Conservation (phyloP, 192 early-diverging fungal species). For the Coemansia sp. region DNA sequence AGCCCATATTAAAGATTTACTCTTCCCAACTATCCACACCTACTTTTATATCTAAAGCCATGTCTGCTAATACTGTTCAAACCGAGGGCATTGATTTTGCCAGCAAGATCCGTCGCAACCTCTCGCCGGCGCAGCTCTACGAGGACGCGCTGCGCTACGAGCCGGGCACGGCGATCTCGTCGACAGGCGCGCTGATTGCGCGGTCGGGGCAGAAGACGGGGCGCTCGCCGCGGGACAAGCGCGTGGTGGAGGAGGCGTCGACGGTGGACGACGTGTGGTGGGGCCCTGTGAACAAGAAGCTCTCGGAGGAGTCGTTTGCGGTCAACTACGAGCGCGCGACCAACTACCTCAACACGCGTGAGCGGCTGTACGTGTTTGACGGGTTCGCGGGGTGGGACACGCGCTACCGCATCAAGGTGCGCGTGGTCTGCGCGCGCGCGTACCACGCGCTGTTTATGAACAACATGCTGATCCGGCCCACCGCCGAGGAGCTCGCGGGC, state of each 20-base stretch:
- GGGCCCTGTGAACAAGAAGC: slow-evolving; percentile 96
- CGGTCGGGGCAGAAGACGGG: slow-evolving; percentile 92
- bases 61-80: slow-evolving; percentile 22
- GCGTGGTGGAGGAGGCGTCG: slow-evolving; percentile 88
- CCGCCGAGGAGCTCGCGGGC: slow-evolving; percentile 80
- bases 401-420: slow-evolving; percentile 97
- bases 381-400: slow-evolving; percentile 98
- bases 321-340: slow-evolving; percentile 94
- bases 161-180: slow-evolving; percentile 79
- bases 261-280: slow-evolving; percentile 95
- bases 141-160: slow-evolving; percentile 91
- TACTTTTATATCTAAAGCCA: background rate
- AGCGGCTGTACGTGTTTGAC: slow-evolving; percentile 93
- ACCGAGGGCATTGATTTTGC: slow-evolving; percentile 49
- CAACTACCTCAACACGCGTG: slow-evolving; percentile 95
- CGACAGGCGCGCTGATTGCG: slow-evolving; percentile 87
- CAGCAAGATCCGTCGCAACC: slow-evolving; percentile 76
- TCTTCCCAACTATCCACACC: background rate
- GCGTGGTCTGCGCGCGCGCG: slow-evolving; percentile 90
- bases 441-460: slow-evolving; percentile 98
- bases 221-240: slow-evolving; percentile 94
- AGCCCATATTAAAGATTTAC: background rate
- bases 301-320: slow-evolving; percentile 76
- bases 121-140: slow-evolving; percentile 84
- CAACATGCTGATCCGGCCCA: slow-evolving; percentile 99